Percentiles rank a stretch among this genome's conserved stretches.
Evolutionary conservation across 1,284 basidiomycete genomes (phyloP).

Genomic region (Anthracocystis walkeri): DNA sequence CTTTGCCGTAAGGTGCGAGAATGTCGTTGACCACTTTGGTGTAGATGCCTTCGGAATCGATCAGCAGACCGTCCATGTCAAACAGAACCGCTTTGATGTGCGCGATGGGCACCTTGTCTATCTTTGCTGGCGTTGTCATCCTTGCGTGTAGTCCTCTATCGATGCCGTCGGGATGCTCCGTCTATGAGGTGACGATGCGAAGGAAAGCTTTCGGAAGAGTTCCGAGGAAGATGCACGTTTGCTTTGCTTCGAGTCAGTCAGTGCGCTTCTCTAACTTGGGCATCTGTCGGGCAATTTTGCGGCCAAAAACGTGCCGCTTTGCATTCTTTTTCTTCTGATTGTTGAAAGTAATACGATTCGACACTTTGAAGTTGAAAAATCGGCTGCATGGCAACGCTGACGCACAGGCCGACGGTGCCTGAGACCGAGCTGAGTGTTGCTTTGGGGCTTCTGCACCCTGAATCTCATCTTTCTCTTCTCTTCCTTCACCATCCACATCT

Average conservation of each 20-base stretch:
- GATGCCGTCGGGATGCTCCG: conserved; percentile 7
- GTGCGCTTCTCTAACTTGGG: conserved; percentile 3
- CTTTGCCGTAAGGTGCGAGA: conserved; percentile 66
- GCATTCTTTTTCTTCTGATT: background rate
- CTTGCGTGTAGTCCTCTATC: conserved; percentile 1
- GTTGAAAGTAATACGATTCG: background rate
- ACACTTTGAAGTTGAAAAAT: background rate
- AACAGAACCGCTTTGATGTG: conserved; percentile 59
- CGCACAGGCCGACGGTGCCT: background rate
- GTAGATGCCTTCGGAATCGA: conserved; percentile 68
- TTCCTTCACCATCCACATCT: background rate
- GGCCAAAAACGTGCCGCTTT: conserved; percentile 7
- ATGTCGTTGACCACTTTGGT: conserved; percentile 68
- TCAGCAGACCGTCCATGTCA: conserved; percentile 68
- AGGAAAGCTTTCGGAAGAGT: conserved; percentile 3
- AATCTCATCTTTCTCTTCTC: background rate
- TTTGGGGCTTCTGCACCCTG: conserved; percentile 11
- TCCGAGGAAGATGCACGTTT: conserved; percentile 1
- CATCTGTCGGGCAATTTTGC: conserved; percentile 18
- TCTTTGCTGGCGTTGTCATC: background rate
- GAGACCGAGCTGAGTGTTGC: background rate
- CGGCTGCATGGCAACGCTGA: too few relatives aligned
- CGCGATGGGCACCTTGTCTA: conserved; percentile 34
- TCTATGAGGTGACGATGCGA: background rate
- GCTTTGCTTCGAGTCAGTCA: conserved; percentile 14